A percentile compares a stretch with the other conserved stretches of the same genome.
phyloP scores from a whole-genome alignment of 164 flowering plant species.

The Berberis thunbergii region DNA sequence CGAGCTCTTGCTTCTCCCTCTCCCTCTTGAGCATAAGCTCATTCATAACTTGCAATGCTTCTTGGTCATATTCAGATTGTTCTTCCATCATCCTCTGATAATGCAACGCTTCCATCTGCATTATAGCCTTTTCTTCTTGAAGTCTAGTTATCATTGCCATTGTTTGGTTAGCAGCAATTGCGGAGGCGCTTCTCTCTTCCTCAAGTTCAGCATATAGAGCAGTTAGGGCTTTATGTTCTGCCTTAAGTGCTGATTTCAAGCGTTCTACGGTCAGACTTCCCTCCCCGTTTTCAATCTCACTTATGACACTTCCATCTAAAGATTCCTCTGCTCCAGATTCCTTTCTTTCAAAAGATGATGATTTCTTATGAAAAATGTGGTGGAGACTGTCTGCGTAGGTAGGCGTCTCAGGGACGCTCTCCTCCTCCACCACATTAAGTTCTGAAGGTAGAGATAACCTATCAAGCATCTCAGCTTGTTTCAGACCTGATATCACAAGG shows the following conservation, averaged over 20 bases:
- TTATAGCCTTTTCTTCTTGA: conserved; percentile 88
- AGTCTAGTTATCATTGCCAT: conserved; percentile 97
- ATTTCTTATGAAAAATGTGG: conserved; percentile 31
- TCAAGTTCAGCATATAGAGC: conserved; percentile 72
- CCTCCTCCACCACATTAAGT: conserved; percentile 47
- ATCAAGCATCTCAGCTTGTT: conserved; percentile 11
- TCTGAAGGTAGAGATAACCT: conserved; percentile 21
- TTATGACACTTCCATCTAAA: conserved; percentile 52
- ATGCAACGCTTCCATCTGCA: conserved; percentile 92
- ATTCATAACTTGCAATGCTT: conserved; percentile 73
- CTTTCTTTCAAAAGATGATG: conserved; percentile 28
- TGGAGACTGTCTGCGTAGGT: conserved; percentile 32
- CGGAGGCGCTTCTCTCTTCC: conserved; percentile 88
- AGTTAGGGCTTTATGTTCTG: conserved; percentile 49
- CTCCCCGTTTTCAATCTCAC: conserved; percentile 47
- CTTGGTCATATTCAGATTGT: conserved; percentile 85
- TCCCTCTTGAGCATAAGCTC: conserved; percentile 84
- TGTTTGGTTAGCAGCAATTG: conserved; percentile 76
- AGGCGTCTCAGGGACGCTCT: conserved; percentile 53
- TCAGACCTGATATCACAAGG: conserved; percentile 14
- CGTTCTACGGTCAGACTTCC: conserved; percentile 34
- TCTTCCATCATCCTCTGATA: conserved; percentile 98
- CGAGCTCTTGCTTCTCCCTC: conserved; percentile 71
- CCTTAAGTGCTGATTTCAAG: conserved; percentile 44
- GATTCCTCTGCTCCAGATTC: conserved; percentile 51